Base-by-base conservation (phyloP, 192 early-diverging fungal genomes). In the Gonapodya sp. region DNA sequence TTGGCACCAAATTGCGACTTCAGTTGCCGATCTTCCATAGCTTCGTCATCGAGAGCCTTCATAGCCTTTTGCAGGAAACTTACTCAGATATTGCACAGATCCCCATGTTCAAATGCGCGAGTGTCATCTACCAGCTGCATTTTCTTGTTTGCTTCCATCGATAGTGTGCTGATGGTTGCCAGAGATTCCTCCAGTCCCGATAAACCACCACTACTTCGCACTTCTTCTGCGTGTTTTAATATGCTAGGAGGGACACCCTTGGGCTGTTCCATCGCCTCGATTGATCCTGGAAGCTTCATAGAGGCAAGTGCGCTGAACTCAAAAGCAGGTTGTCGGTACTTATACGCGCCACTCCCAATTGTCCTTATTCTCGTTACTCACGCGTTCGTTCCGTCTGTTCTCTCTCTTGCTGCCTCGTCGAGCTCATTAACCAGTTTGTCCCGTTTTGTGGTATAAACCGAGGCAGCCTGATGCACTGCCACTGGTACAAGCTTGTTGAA, bases 401-500 rank as follows among this genome's bases (percentile, higher is more conserved):
- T 84, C 78, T 95, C 93, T 18, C 92, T 88, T 35, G 94, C 83
- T 36, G 89, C 85, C 0, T 84, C 87, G 18, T 91, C 84, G 37
- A 95, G 89, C 36, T 89, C 89, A 75, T 89, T 91, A 1, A 96
- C 89, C 32, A 94, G 83, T 35, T 91, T 86, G 74, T 96, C 94
- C 81, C 94, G 94, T 36, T 94, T 88, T 82, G 93, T 91, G n/a
- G 88, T 89, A 84, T 96, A 97, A 2, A 96, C 88, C 79, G 93
- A 94, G 14, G 91, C 93, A 0, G 94, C 94, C 84, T 96, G 94
- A 85, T 97, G 95, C 34, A 96, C 93, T 1, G 93, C 94, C 87
- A 96, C 95, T 2, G 96, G 96, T 2, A 97, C 94, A 36, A 97
- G 87, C 14, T 90, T 91, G 36, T 90, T 88, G 78, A 97, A 96